Percentiles rank a stretch among this genome's conserved stretches.
phyloP scores from a whole-genome alignment of 2,329 filamentous ascomycete genomes.

The Emergomyces pasteurianus region DNA sequence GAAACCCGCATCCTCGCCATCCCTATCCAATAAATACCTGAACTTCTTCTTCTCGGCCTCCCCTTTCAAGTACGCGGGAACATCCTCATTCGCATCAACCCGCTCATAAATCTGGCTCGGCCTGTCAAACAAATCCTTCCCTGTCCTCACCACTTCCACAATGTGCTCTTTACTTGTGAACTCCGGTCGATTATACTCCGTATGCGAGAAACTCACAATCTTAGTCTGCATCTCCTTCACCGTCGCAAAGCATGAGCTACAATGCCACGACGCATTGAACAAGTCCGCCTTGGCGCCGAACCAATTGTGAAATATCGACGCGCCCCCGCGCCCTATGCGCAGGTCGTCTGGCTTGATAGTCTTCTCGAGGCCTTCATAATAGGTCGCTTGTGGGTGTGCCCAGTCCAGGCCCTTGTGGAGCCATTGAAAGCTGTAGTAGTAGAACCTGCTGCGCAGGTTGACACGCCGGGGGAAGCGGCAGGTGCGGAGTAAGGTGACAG shows the following conservation, averaged over 20 bases:
- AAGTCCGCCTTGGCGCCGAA: conserved; percentile 24
- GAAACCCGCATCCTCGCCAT: conserved; percentile 29
- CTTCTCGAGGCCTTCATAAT: conserved; percentile 33
- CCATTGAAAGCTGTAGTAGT: conserved; percentile 49
- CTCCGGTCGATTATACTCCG: conserved; percentile 39
- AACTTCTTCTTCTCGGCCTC: conserved; percentile 22
- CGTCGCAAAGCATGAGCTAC: conserved; percentile 49
- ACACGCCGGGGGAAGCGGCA: conserved; percentile 43
- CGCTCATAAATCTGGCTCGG: conserved; percentile 36
- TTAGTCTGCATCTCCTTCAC: conserved; percentile 45
- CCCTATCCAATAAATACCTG: conserved; percentile 29
- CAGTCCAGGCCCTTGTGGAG: conserved; percentile 22
- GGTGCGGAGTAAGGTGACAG: conserved; percentile 37
- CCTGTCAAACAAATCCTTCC: conserved; percentile 45
- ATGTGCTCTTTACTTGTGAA: conserved; percentile 41
- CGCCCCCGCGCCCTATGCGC: conserved; percentile 18
- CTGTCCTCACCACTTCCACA: conserved; percentile 39
- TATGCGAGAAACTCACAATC: conserved; percentile 46
- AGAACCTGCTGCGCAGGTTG: conserved; percentile 42
- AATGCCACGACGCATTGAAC: conserved; percentile 48
- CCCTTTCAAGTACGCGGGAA: conserved; percentile 38
- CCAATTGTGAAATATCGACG: neutral
- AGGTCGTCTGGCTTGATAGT: conserved; percentile 46
- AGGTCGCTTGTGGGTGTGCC: conserved; percentile 41
- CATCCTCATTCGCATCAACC: conserved; percentile 40